Base-by-base conservation (phyloP, 192 early-diverging fungal species). In the Entrophospora sp. region DNA sequence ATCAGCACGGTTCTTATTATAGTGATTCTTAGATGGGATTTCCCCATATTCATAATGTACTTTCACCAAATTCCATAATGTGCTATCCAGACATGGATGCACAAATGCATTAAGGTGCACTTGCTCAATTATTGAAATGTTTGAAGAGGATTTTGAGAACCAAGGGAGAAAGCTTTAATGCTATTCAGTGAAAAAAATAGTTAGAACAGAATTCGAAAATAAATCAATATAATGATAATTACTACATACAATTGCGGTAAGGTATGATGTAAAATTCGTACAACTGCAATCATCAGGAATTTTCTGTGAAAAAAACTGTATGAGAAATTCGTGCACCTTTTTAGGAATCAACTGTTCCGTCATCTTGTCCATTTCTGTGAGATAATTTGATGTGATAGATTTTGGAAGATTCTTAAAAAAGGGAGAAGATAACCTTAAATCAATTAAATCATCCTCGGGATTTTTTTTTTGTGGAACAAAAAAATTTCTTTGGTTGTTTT, bases 11-110 rank as follows among this genome's bases (percentile, higher is more conserved):
- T 59, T 1, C 22, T 28, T 1, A 36, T 59, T 34, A 1, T 27
- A 27, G 30, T 59, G 57, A 59, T 59, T 59, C 30, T 36, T 59
- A 27, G 57, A 59, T 1, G 57, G 2, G 32, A 48, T 53, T 66
- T 66, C 64, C 32, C 64, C 45, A 31, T 43, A 66, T 52, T 66
- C 20, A 3, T 66, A 66, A 66, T 66, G 64, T 25, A 66, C 24
- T 31, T 53, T 24, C 18, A 48, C 46, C n/a, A 66, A 34, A 35
- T 66, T 8, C 64, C 64, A 66, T 14, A 66, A 18, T 3, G 64
- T 48, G 14, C 0, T 18, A 14, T 66, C 46, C 13, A 66, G 45
- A 40, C 64, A 66, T 36, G 64, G 64, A 20, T 65, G 64, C 4
- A 65, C 45, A 49, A 65, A 65, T 4, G 64, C 64, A 64, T 64